Evolutionary conservation across 2,329 filamentous ascomycete genomes (phyloP).

Genomic region (Amauroascus verrucosus): DNA sequence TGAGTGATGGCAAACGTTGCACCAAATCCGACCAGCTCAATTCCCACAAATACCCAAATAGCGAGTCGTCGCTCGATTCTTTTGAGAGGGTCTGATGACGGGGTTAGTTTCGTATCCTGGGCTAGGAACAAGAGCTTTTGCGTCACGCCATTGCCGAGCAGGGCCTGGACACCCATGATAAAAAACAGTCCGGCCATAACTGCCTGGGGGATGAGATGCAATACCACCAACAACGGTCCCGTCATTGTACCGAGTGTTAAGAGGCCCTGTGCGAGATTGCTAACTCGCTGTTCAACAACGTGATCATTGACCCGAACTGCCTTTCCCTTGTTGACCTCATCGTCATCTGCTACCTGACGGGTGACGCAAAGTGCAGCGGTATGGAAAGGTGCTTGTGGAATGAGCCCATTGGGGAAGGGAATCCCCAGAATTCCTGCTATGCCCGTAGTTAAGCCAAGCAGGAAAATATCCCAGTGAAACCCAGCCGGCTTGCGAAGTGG

Average conservation of each 20-base stretch:
- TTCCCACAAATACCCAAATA: constrained; percentile 60
- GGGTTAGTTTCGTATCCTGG: constrained; percentile 54
- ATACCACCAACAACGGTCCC: constrained; percentile 59
- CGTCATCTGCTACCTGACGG: constrained; percentile 42
- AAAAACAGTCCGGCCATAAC: constrained; percentile 75
- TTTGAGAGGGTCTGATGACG: constrained; percentile 48
- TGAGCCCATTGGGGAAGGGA: constrained; percentile 72
- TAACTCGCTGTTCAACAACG: constrained; percentile 61
- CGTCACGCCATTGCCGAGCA: constrained; percentile 67
- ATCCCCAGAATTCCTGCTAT: constrained; percentile 65
- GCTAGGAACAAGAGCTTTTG: constrained; percentile 60
- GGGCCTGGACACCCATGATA: constrained; percentile 71
- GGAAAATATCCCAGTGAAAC: constrained; percentile 78
- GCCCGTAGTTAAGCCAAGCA: constrained; percentile 67
- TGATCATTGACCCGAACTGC: constrained; percentile 52
- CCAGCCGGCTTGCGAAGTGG: constrained; percentile 70
- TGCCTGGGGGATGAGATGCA: constrained; percentile 68
- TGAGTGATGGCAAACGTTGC: constrained; percentile 76
- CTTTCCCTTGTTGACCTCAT: constrained; percentile 51
- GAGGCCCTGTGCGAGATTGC: constrained; percentile 67
- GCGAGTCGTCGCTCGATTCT: constrained; percentile 51
- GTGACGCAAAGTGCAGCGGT: constrained; percentile 69
- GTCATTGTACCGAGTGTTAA: constrained; percentile 71
- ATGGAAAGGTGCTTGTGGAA: constrained; percentile 75
- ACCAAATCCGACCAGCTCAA: constrained; percentile 61